Evolutionary conservation across 192 early-diverging fungal species (phyloP), one percentile per base, ranked within the genome.

Genomic region (Coemansia furcata): DNA sequence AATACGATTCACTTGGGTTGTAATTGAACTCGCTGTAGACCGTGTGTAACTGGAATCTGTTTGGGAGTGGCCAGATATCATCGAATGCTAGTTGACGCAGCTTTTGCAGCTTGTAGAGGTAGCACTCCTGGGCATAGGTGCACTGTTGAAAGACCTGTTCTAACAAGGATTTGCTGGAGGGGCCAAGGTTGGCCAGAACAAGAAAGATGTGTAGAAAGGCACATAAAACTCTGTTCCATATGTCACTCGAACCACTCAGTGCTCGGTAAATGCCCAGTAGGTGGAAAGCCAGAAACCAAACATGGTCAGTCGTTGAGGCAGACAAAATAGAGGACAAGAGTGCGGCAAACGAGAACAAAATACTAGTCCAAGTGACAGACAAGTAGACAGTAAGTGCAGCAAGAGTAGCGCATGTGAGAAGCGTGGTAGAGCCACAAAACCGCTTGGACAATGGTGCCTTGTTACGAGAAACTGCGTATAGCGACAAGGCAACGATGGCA

Each of bases 1-100:
- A 80, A 12, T 74, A 38, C 5, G 30, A 40, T 58, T 80, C 72
- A 30, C 66, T 63, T 38, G 63, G 40, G 46, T 80, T 40, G 52
- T 80, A 80, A n/a, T n/a, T n/a, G n/a, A n/a, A n/a, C n/a, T n/a
- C n/a, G n/a, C n/a, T n/a, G n/a, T n/a, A n/a, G n/a, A 60, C 57
- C 15, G n/a, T 39, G 15, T 43, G 15, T n/a, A 69, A 47, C 15
- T 49, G 38, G 17, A 59, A 23, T n/a, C 40, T 44, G 11, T 61
- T 29, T 2, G 64, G 46, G 19, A 70, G 40, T 54, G 38, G 33
- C 47, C 47, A 50, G 6, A 29, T 50, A 29, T 50, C 47, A 50
- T 50, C 47, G 23, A 50, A 19, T 15, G 47, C 23, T 7, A 50
- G 19, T 29, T 15, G 47, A 2, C 47, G 47, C 19, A 50, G 47